phyloP scores from a whole-genome alignment of 495 filamentous ascomycete genomes.

The Cercophora sp. region DNA sequence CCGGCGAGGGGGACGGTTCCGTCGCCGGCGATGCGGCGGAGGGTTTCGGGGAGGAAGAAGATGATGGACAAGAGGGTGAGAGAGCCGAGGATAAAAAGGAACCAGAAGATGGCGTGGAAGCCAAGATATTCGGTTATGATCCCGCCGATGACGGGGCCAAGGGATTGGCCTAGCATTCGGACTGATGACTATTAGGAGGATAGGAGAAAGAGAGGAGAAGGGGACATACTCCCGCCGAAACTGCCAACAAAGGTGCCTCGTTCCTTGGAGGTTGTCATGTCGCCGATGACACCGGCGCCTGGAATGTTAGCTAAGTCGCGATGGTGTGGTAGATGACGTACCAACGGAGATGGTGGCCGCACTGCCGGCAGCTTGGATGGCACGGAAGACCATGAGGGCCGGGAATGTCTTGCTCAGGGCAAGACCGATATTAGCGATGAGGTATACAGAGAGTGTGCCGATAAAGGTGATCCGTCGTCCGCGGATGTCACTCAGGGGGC shows the following conservation, averaged over 20 bases:
- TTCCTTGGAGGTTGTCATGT: constrained; percentile 47
- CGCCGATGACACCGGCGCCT: constrained; percentile 50
- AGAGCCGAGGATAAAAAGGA: constrained; percentile 51
- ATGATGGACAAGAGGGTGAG: constrained; percentile 41
- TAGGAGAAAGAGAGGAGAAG: neutral
- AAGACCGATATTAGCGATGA: constrained; percentile 49
- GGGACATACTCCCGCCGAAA: constrained; percentile 33
- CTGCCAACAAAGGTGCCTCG: constrained; percentile 52
- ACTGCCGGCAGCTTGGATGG: constrained; percentile 50
- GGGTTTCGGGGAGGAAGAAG: constrained; percentile 56
- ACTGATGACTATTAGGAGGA: constrained; percentile 18
- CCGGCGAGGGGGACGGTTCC: constrained; percentile 43
- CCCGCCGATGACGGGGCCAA: constrained; percentile 61
- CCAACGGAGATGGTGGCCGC: constrained; percentile 43
- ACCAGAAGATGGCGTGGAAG: constrained; percentile 68
- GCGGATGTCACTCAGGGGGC: constrained; percentile 23
- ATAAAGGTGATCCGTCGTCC: constrained; percentile 41
- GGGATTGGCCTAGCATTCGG: constrained; percentile 43
- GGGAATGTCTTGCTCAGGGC: constrained; percentile 46
- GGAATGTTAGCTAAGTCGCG: neutral
- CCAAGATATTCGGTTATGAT: constrained; percentile 58
- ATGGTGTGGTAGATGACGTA: neutral
- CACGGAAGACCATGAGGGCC: constrained; percentile 47
- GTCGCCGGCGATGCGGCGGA: constrained; percentile 61
- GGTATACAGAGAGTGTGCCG: constrained; percentile 48